Evolutionary conservation across 2,329 filamentous ascomycete species (phyloP), one percentile per base, ranked within the genome.

Genomic region (Fusarium pilosicola): DNA sequence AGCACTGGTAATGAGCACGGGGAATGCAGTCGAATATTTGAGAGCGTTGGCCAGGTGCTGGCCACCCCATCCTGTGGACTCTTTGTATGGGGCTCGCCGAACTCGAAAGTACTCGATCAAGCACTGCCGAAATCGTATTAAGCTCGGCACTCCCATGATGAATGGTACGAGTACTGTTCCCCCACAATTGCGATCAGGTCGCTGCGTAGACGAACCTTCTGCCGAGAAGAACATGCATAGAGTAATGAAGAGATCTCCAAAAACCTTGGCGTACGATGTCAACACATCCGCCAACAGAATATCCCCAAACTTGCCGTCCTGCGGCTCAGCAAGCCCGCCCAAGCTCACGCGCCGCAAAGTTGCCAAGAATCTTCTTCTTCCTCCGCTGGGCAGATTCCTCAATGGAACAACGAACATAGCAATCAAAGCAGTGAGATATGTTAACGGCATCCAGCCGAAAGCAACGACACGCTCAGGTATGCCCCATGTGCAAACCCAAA

Each of bases 1-100:
- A 4, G 94, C 91, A 68, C 90, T 92, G 60, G 97, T 86, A 46
- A 96, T 86, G 76, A 98, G 93, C 62, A 98, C 95, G 7, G 96
- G 96, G 78, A 98, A 97, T 0, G 96, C 94, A 15, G 91, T 95
- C n/a, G 93, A 89, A 83, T 99, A 99, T 83, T 99, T 99, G 77
- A 94, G 84, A 15, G 96, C 96, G 86, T 99, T 99, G 80, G 94
- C 95, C 36, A 98, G 86, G 82, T 98, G 95, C 80, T 96, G 93
- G 10, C 93, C 93, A 36, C 93, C 94, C 91, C 92, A 95, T 38
- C 92, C 93, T 8, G 85, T 84, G 2, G 87, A 83, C 74, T 86
- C 88, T 79, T 86, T 88, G 74, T 84, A 85, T 24, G 86, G 88
- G 55, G 86, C 85, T 17, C 89, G 86, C 32, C 86, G 86, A 73